Evolutionary conservation across 2,329 filamentous ascomycete species (phyloP), one percentile per base, ranked within the genome.

Genomic region (Ophiostoma quercus): DNA sequence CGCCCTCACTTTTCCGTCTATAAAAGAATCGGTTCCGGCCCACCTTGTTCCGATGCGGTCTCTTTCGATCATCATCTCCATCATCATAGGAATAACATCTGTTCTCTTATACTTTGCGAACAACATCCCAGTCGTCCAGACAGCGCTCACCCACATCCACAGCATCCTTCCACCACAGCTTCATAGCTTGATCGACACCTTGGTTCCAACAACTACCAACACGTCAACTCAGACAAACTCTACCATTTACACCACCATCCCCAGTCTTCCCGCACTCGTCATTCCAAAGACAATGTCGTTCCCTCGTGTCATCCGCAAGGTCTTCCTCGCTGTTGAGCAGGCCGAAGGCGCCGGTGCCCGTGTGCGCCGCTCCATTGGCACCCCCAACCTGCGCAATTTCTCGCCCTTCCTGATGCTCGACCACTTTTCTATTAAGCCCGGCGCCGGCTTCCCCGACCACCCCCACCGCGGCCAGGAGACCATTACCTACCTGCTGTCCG

Each of bases 341-440:
- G 83, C 91, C 37, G 94, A 98, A 79, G 94, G 94, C 62, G 92
- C 89, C 0, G 94, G 95, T 70, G 94, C 94, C 5, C 86, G 88
- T 72, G 94, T 98, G 16, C 88, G 94, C 73, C 88, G 94, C 71
- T 94, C 91, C 60, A 91, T 98, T 74, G 94, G 94, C 74, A 96
- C 92, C 0, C 85, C 91, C 5, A 85, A 90, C 74, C 84, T 98
- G 29, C 88, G 89, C 76, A 92, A 96, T 82, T 90, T 98, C 79
- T 92, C 89, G 16, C 95, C 94, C 0, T 97, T 98, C 81, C 84
- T 97, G 63, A 97, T 98, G 93, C 90, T 97, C 66, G 94, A 98
- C 78, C 92, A 97, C 82, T 97, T 97, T 82, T 87, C 84, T 69
- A 87, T 95, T 75, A 86, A 87, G 68, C 88, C 89, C 1, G 92